Evolutionary conservation across 352 stramenopile species (phyloP).

Genomic region (Globisporangium megalacanthum): DNA sequence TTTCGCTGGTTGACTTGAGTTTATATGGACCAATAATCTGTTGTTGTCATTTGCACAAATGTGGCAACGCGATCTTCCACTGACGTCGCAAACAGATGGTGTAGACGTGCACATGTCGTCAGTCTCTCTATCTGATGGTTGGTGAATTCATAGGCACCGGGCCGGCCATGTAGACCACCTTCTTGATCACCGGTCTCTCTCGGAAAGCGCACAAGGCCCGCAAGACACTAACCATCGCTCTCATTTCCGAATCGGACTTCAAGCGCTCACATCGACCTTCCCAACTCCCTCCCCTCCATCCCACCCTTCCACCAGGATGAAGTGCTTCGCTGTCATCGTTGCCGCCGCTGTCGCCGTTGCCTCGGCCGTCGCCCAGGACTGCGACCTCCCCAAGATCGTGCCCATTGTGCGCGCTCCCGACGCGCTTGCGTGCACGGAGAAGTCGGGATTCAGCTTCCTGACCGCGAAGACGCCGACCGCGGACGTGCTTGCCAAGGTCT

Average conservation of each 20-base stretch:
- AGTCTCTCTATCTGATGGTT: no score
- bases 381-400: constrained; percentile 19
- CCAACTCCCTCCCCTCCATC: neutral
- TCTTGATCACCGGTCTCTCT: neutral
- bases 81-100: no score
- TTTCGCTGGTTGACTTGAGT: no score
- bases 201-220: neutral
- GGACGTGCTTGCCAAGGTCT: constrained; percentile 20
- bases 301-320: constrained; percentile 15
- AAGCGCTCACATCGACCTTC: constrained; percentile 1
- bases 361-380: constrained; percentile 17
- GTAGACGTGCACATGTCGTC: no score
- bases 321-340: constrained; percentile 16
- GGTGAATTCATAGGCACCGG: no score
- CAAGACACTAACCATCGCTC: neutral
- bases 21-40: no score
- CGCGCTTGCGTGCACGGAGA: constrained; percentile 17
- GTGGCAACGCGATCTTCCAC: no score
- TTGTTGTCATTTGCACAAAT: no score
- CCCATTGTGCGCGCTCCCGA: constrained; percentile 12
- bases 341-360: constrained; percentile 14
- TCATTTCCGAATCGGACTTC: constrained; percentile 2
- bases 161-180: no score
- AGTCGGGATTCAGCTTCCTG: constrained; percentile 27
- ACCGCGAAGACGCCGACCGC: constrained; percentile 17